Conservation (phyloP, 2,329 filamentous ascomycete genomes). For the Botrytis galanthina region DNA sequence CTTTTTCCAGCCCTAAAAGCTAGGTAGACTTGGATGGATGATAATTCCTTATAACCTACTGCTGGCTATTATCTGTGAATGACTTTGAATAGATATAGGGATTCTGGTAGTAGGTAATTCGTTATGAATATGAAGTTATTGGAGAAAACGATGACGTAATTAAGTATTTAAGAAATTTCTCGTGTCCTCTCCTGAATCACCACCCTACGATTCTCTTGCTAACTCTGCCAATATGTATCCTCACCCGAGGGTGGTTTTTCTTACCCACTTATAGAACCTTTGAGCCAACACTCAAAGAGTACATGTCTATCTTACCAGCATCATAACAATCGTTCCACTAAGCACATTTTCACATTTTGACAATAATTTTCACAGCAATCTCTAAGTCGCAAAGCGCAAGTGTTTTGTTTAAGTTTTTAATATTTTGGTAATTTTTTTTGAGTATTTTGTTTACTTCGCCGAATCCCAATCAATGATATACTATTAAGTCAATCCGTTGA, state of each 20-base stretch:
- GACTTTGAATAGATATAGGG: background rate
- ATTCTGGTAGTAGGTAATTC: background rate
- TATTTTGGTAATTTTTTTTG: background rate
- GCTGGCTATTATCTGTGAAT: background rate
- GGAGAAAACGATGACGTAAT: background rate
- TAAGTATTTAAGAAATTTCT: background rate
- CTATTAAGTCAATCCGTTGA: background rate
- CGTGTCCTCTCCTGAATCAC: background rate
- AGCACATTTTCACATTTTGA: background rate
- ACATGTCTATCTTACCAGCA: accelerated
- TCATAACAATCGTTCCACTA: background rate
- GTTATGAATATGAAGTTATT: background rate
- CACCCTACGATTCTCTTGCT: background rate
- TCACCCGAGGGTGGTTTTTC: background rate
- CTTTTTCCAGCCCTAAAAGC: background rate
- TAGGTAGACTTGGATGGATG: too few relatives aligned
- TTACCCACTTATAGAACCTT: background rate
- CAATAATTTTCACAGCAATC: too few relatives aligned
- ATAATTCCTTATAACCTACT: background rate
- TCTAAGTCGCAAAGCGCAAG: background rate
- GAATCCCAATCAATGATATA: background rate
- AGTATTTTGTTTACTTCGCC: background rate
- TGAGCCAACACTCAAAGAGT: background rate
- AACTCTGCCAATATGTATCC: background rate
- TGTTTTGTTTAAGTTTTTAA: background rate